phyloP scores from a whole-genome alignment of 2,329 filamentous ascomycete genomes.

The Calonectria pseudoturangicola region DNA sequence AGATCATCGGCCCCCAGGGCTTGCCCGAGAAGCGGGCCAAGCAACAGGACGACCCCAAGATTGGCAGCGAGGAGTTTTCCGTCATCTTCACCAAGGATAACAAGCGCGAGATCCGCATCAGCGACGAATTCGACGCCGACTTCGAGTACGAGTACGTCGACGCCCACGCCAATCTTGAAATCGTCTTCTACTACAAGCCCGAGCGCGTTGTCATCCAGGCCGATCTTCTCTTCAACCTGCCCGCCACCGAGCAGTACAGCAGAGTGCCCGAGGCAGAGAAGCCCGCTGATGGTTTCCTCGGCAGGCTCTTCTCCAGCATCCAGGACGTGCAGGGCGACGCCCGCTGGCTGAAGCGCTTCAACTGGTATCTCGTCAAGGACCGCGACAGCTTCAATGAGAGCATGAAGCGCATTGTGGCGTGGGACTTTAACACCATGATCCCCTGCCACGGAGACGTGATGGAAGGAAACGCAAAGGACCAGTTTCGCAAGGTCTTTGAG shows the following conservation, averaged over 20 bases:
- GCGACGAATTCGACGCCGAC: conserved; percentile 87
- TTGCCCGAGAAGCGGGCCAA: conserved; percentile 87
- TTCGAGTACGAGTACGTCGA: conserved; percentile 92
- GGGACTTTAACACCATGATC: conserved; percentile 91
- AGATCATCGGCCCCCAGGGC: conserved; percentile 87
- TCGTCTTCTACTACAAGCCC: conserved; percentile 90
- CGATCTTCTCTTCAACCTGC: conserved; percentile 94
- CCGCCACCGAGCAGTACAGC: conserved; percentile 90
- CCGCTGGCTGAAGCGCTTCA: conserved; percentile 85
- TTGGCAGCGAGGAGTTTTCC: conserved; percentile 75
- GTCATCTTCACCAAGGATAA: conserved; percentile 80
- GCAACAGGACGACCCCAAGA: conserved; percentile 66
- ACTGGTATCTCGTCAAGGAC: conserved; percentile 86
- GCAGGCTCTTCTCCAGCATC: conserved; percentile 69
- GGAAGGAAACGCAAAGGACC: conserved; percentile 81
- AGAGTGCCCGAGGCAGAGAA: conserved; percentile 68
- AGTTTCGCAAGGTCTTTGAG: conserved; percentile 85
- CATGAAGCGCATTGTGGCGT: conserved; percentile 80
- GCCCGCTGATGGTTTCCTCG: conserved; percentile 60
- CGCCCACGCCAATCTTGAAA: conserved; percentile 87
- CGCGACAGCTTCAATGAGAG: conserved; percentile 82
- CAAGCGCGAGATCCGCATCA: conserved; percentile 72
- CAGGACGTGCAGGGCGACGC: conserved; percentile 79
- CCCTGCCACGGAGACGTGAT: conserved; percentile 96
- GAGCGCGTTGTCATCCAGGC: conserved; percentile 88